Evolutionary conservation across 129 eudicot species (phyloP).

Genomic region (Saposhnikovia divaricata): DNA sequence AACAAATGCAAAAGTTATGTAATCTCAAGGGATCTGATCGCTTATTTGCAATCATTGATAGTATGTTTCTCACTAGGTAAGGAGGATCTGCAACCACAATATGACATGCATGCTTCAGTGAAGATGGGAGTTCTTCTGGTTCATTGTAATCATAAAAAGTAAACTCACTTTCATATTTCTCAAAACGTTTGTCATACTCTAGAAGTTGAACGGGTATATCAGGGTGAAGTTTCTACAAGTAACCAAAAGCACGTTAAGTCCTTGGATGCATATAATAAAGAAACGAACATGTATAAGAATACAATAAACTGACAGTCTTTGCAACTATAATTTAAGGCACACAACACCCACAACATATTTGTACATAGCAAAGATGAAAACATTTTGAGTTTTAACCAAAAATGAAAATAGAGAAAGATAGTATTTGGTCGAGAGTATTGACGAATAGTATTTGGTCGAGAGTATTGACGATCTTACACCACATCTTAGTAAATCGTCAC

Average conservation of each 20-base stretch:
- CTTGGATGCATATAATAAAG: not conserved
- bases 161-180: slow-evolving; percentile 79
- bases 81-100: slow-evolving; percentile 96
- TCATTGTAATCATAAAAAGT: slow-evolving; percentile 80
- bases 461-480: not conserved
- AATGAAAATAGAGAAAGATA: not conserved
- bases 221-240: slow-evolving; percentile 53
- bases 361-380: not conserved
- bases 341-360: not conserved
- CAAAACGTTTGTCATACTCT: slow-evolving; percentile 89
- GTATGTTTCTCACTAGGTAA: slow-evolving; percentile 51
- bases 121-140: slow-evolving; percentile 68
- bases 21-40: not conserved
- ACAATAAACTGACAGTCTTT: not conserved
- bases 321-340: not conserved
- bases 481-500: not conserved
- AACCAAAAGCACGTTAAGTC: not conserved
- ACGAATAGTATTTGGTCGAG: not conserved
- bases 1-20: not conserved
- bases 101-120: slow-evolving; percentile 61
- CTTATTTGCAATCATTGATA: not conserved
- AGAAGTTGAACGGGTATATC: slow-evolving; percentile 61
- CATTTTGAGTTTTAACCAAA: not conserved
- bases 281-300: no score
- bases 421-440: not conserved